A percentile compares a stretch with the other conserved stretches of the same genome.
phyloP scores from a whole-genome alignment of 1,139 yeast genomes.

The Ogataea hybrid region DNA sequence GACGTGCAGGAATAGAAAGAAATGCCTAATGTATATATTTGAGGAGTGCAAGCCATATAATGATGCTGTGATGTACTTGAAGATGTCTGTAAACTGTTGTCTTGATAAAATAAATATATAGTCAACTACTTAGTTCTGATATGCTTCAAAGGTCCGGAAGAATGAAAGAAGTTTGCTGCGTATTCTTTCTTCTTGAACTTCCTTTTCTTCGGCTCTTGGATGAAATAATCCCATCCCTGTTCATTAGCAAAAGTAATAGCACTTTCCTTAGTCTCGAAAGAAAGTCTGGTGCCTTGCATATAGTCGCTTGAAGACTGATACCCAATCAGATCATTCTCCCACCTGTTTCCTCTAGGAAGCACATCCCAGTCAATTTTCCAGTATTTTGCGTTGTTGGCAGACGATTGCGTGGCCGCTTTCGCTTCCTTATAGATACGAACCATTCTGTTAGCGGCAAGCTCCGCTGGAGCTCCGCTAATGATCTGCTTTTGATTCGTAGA shows the following conservation, averaged over 20 bases:
- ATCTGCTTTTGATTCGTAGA: conserved; percentile 50
- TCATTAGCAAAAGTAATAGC: conserved; percentile 80
- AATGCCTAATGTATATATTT: conserved; percentile 7
- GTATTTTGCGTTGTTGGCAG: conserved; percentile 47
- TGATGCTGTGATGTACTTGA: neutral
- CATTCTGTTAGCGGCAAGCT: conserved; percentile 53
- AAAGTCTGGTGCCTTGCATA: conserved; percentile 83
- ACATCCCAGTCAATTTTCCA: conserved; percentile 91
- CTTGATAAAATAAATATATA: conserved; percentile 4
- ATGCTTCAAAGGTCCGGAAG: conserved; percentile 71
- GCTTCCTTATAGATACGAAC: conserved; percentile 78
- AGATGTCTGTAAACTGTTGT: conserved; percentile 8
- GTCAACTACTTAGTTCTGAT: conserved; percentile 65
- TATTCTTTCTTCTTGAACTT: conserved; percentile 76
- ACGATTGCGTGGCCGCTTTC: conserved; percentile 82
- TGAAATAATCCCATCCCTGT: conserved; percentile 84
- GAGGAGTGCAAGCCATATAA: neutral
- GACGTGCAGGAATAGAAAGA: conserved; percentile 15
- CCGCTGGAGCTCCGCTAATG: conserved; percentile 79
- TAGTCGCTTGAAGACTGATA: conserved; percentile 79
- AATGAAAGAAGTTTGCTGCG: conserved; percentile 68
- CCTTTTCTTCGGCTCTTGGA: conserved; percentile 78
- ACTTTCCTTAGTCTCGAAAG: conserved; percentile 71
- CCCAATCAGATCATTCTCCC: conserved; percentile 91
- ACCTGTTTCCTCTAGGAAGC: conserved; percentile 71